A percentile compares a stretch with the other conserved stretches of the same genome.
phyloP scores from a whole-genome alignment of 176 grass and related monocot species.

The Oryza meyeriana region DNA sequence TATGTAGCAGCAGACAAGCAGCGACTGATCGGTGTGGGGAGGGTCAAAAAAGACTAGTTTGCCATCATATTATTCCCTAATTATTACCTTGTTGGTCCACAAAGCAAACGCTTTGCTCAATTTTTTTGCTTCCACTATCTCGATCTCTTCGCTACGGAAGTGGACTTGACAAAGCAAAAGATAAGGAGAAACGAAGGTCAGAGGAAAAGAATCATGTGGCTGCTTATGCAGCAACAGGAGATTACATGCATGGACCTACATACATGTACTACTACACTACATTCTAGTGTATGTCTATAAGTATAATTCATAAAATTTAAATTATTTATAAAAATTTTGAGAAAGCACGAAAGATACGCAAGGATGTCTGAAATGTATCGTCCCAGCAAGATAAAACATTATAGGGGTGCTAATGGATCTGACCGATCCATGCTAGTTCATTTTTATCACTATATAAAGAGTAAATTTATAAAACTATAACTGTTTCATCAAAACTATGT shows the following conservation, averaged over 20 bases:
- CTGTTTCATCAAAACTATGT: too few relatives aligned
- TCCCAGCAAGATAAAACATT: too few relatives aligned
- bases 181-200: constrained; percentile 13
- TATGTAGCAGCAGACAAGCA: neutral
- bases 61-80: constrained; percentile 49
- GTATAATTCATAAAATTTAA: too few relatives aligned
- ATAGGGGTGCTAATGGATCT: too few relatives aligned
- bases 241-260: neutral
- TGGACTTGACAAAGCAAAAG: constrained; percentile 1
- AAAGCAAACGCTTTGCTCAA: neutral
- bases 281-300: too few relatives aligned
- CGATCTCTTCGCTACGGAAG: neutral
- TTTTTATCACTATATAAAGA: too few relatives aligned
- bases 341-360: too few relatives aligned
- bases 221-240: neutral
- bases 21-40: neutral
- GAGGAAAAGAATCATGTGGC: constrained; percentile 25
- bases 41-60: neutral
- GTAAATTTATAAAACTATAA: too few relatives aligned
- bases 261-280: too few relatives aligned
- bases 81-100: constrained; percentile 14
- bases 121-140: neutral
- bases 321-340: too few relatives aligned
- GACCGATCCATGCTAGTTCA: too few relatives aligned
- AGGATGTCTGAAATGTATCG: too few relatives aligned